Evolutionary conservation across 495 filamentous ascomycete species (phyloP), one percentile per base, ranked within the genome.

Genomic region (Extremus antarcticus): DNA sequence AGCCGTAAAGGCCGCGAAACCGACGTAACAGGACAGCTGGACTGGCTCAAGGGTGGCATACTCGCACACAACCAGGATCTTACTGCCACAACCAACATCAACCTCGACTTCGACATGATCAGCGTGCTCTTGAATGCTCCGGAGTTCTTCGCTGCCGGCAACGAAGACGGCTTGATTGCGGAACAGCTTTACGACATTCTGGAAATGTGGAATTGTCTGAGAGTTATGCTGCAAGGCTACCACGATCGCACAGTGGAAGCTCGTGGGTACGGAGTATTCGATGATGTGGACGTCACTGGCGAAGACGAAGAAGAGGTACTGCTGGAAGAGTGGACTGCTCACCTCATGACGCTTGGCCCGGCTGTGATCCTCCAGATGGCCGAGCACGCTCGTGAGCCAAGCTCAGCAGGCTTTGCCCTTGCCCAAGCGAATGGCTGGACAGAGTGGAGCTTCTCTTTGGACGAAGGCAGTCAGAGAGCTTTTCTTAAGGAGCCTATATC

Each of bases 181-280:
- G 71, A 74, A 46, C 74, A 86, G 59, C 65, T 85, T 11, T 83
- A 79, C 52, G 79, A 84, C 62, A 80, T 86, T 74, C 78, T 71
- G 1, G 82, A 86, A 61, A 75, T 86, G 20, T 86, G 82, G 82
- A 81, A 71, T 0, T 84, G 82, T 60, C 65, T 86, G 23, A 70
- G 73, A 24, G 75, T 78, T 8, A 64, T 86, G 19, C 67, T 84
- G 3, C 74, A 78, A 50, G 76, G 76, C 16, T 70, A 83, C 43
- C 78, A 83, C 53, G 79, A 76, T 9, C 75, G 76, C 55, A 74
- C 73, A 35, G 66, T 66, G 29, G 74, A 80, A 54, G 82, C 82
- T 4, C 70, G 79, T 15, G 67, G 72, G 10, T 72, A 69, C 47
- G 82, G 82, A 19, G 67, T 86, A 47, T 86, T 77, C 53, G 73